These are phyloP conservation scores for Colletotrichum scovillei DNA, from an alignment of 2,329 filamentous ascomycete species.

Conservation along the genomic window DNA sequence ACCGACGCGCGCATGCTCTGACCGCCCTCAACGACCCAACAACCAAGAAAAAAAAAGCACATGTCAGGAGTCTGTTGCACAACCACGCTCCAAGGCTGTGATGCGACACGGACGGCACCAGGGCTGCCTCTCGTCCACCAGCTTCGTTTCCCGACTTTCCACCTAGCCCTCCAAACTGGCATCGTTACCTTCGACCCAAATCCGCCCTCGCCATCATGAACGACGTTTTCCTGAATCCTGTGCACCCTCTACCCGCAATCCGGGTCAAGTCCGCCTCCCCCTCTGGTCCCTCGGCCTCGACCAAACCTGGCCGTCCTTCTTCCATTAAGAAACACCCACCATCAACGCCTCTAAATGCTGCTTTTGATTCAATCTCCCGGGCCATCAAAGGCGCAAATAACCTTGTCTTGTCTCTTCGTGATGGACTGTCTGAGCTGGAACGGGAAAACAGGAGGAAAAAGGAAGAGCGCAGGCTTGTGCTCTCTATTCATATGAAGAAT, in stretches of 20 bases:
- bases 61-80: conserved; percentile 24
- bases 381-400: conserved; percentile 54
- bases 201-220: conserved; percentile 27
- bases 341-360: conserved; percentile 8
- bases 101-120: conserved; percentile 32
- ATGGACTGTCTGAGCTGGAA: conserved; percentile 64
- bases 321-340: conserved; percentile 23
- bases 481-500: conserved; percentile 74
- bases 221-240: conserved; percentile 36
- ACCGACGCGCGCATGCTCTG: conserved; percentile 27
- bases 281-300: conserved; percentile 4
- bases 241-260: conserved; percentile 26
- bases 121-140: conserved; percentile 18
- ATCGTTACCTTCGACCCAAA: background rate
- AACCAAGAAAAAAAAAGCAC: conserved; percentile 11
- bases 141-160: background rate
- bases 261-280: conserved; percentile 21
- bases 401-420: conserved; percentile 59
- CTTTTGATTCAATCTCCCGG: conserved; percentile 40
- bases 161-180: background rate
- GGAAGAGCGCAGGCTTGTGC: conserved; percentile 71
- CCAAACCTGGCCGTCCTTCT: conserved; percentile 24
- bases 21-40: conserved; percentile 17
- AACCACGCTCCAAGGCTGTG: conserved; percentile 17
- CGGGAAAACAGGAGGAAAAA: conserved; percentile 56